Evolutionary conservation across 2,329 filamentous ascomycete species (phyloP).

Genomic region (Zasmidium angulare): DNA sequence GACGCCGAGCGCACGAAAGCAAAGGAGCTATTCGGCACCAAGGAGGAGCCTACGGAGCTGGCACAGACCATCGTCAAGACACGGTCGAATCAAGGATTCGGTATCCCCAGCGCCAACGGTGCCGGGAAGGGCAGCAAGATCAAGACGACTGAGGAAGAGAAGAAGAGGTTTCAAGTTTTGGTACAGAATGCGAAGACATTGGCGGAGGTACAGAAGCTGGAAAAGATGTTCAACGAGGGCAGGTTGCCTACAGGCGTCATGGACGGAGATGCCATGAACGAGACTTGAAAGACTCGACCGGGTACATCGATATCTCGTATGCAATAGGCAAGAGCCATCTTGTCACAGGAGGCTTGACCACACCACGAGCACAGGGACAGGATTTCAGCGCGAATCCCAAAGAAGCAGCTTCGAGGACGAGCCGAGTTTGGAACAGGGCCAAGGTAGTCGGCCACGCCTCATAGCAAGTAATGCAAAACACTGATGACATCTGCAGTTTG

Average conservation of each 20-base stretch:
- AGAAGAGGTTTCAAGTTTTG: conserved; percentile 77
- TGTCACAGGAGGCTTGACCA: neutral
- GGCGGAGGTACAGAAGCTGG: conserved; percentile 83
- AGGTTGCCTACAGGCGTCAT: conserved; percentile 60
- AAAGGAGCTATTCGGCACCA: conserved; percentile 78
- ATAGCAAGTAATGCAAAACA: conserved; percentile 4
- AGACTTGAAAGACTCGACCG: conserved; percentile 27
- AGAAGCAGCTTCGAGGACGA: neutral
- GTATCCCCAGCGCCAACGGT: conserved; percentile 38
- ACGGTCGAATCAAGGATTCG: conserved; percentile 61
- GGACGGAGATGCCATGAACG: conserved; percentile 34
- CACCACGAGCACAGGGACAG: neutral
- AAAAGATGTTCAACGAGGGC: conserved; percentile 90
- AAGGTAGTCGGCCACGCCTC: neutral
- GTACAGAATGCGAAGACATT: conserved; percentile 87
- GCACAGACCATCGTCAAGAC: conserved; percentile 81
- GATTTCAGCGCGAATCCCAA: neutral
- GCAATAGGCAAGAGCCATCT: neutral
- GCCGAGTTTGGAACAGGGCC: neutral
- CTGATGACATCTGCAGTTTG: conserved; percentile 4
- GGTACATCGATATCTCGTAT: neutral
- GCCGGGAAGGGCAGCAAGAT: conserved; percentile 40
- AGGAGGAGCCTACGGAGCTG: conserved; percentile 73
- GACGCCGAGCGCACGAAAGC: conserved; percentile 77
- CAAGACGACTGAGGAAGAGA: conserved; percentile 78